These are phyloP conservation scores for Aspergillus diversus DNA, from an alignment of 495 filamentous ascomycete species.

Conservation along the genomic window DNA sequence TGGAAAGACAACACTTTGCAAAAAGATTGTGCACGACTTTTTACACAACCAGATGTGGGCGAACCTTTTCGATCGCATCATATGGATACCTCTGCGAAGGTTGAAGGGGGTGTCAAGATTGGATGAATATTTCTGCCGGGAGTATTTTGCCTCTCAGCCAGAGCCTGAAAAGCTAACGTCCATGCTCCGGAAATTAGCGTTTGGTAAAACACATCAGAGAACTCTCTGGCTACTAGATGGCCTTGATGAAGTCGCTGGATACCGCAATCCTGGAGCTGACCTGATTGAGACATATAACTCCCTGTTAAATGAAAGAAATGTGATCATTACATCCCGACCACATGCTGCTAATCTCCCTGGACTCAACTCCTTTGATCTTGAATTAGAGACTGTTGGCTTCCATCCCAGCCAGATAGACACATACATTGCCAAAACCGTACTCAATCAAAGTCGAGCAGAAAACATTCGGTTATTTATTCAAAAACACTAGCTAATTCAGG, in stretches of 20 bases:
- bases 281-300: too few species aligned
- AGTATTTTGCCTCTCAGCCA: conserved; percentile 5
- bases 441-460: conserved; percentile 20
- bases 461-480: conserved; percentile 41
- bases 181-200: background rate
- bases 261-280: too few species aligned
- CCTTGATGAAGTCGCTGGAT: conserved; percentile 11
- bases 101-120: conserved; percentile 10
- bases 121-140: conserved; percentile 5
- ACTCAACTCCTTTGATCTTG: too few species aligned
- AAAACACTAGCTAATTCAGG: conserved; percentile 35
- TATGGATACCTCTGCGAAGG: conserved; percentile 17
- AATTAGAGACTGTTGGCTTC: too few species aligned
- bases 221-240: conserved; percentile 16
- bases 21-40: conserved; percentile 43
- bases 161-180: conserved; percentile 3
- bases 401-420: too few species aligned
- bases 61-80: conserved; percentile 9
- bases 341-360: too few species aligned
- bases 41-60: conserved; percentile 27
- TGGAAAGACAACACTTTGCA: conserved; percentile 52
- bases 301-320: too few species aligned
- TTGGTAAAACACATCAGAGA: conserved; percentile 2
- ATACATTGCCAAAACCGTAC: conserved; percentile 3
- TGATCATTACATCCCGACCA: too few species aligned